Evolutionary conservation across 2,329 filamentous ascomycete genomes (phyloP).

Genomic region (Arthrobotrys musiformis): DNA sequence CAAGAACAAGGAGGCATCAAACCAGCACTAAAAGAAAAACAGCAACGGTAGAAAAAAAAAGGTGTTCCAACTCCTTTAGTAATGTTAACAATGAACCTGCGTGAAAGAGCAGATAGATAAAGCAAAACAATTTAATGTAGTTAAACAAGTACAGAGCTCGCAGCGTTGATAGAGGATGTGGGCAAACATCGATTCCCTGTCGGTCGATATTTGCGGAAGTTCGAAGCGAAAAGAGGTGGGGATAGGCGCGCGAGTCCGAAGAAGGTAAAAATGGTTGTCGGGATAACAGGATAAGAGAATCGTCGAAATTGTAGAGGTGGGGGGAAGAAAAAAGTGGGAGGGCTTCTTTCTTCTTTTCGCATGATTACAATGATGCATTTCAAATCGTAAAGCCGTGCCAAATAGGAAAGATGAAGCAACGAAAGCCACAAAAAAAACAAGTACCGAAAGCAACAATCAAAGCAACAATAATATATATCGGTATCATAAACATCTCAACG

Average conservation of each 20-base stretch:
- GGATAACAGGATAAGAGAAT: slow-evolving; percentile 16
- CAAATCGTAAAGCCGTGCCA: slow-evolving; percentile 53
- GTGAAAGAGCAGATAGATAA: slow-evolving; percentile 27
- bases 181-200: neutral
- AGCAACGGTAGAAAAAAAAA: slow-evolving; percentile 24
- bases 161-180: neutral
- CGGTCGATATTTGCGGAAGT: slow-evolving; percentile 25
- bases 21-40: slow-evolving; percentile 40
- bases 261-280: slow-evolving; percentile 10
- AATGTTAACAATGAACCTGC: slow-evolving; percentile 46
- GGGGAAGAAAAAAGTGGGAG: neutral
- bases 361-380: slow-evolving; percentile 55
- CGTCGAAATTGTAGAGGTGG: slow-evolving; percentile 15
- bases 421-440: slow-evolving; percentile 3
- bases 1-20: slow-evolving; percentile 25
- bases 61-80: slow-evolving; percentile 50
- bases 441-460: slow-evolving; percentile 4
- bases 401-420: slow-evolving; percentile 43
- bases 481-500: slow-evolving; percentile 29
- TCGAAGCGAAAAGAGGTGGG: slow-evolving; percentile 26
- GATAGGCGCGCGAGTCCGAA: slow-evolving; percentile 12
- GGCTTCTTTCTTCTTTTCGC: slow-evolving; percentile 43
- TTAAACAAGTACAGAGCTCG: slow-evolving; percentile 19
- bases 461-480: slow-evolving; percentile 46
- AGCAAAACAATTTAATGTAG: slow-evolving; percentile 24